Conservation (phyloP, 495 filamentous ascomycete genomes). For the Evansstolkia leycettana region DNA sequence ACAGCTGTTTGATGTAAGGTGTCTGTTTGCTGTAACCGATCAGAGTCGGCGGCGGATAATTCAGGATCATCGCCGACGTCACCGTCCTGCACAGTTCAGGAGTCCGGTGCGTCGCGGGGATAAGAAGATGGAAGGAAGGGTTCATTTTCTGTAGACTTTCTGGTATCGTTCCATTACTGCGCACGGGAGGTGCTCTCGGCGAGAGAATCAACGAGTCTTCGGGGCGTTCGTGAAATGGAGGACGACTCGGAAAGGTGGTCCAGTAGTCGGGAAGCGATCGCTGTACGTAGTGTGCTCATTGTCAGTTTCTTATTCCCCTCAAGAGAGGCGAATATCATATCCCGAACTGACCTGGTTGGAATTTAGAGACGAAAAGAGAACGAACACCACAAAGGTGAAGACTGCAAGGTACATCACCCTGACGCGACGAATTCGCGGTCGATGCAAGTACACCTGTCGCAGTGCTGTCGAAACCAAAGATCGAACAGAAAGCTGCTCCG, state of each 20-base stretch:
- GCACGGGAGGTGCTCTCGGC: constrained; percentile 7
- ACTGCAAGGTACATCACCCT: constrained; percentile 14
- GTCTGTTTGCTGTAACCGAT: constrained; percentile 35
- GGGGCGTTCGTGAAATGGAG: constrained; percentile 19
- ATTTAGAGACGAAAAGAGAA: constrained; percentile 10
- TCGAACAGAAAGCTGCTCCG: constrained; percentile 15
- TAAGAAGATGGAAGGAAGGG: constrained; percentile 48
- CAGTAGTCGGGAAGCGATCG: constrained; percentile 22
- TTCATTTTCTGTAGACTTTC: constrained; percentile 30
- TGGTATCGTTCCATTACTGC: constrained; percentile 19
- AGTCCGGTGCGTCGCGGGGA: constrained; percentile 38
- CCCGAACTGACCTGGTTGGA: background rate
- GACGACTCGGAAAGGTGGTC: constrained; percentile 25
- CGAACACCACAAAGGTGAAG: constrained; percentile 13
- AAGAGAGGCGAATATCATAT: background rate
- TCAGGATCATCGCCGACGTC: constrained; percentile 46
- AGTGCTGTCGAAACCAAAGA: constrained; percentile 13
- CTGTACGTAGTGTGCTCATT: constrained; percentile 3
- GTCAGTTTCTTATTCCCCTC: too few relatives aligned
- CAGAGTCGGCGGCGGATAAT: constrained; percentile 48
- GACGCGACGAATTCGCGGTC: constrained; percentile 20
- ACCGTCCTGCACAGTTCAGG: constrained; percentile 46
- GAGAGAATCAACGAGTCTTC: constrained; percentile 24
- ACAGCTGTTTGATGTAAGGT: constrained; percentile 19
- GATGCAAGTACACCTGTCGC: constrained; percentile 16